Conservation (phyloP, 1,284 basidiomycete genomes). For the Apiotrichum mycotoxinovorans region DNA sequence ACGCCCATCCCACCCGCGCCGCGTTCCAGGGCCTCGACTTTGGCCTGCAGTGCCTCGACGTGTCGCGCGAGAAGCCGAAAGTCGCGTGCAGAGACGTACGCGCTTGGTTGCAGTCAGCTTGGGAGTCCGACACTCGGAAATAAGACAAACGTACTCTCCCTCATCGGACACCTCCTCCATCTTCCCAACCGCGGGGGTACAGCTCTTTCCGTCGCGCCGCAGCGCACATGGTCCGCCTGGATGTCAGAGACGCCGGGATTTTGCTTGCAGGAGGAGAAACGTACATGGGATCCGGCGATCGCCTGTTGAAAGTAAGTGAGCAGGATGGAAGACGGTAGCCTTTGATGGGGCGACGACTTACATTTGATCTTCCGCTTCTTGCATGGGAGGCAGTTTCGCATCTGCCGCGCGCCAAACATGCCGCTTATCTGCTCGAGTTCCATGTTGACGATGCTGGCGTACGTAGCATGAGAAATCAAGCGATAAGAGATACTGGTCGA, state of each 20-base stretch:
- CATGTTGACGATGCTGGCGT: neutral
- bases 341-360: neutral
- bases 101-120: constrained; percentile 1
- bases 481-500: too few relatives aligned
- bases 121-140: neutral
- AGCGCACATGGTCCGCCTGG: constrained; percentile 22
- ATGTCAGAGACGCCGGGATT: too few relatives aligned
- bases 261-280: neutral
- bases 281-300: constrained; percentile 21
- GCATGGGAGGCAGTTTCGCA: constrained; percentile 25
- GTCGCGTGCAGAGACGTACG: constrained; percentile 9
- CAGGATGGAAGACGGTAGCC: too few relatives aligned
- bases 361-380: constrained; percentile 27
- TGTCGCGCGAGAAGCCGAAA: constrained; percentile 10
- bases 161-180: constrained; percentile 11
- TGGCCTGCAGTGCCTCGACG: constrained; percentile 5
- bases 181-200: constrained; percentile 10
- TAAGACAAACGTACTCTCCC: neutral
- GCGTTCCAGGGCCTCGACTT: constrained; percentile 11
- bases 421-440: constrained; percentile 12
- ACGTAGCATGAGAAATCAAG: too few relatives aligned
- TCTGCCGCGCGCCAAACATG: constrained; percentile 17
- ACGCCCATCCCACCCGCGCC: neutral
- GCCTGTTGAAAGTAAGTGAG: constrained; percentile 5
- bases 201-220: constrained; percentile 19